Base-by-base conservation (phyloP, 192 early-diverging fungal species). In the Linnemannia exigua region DNA sequence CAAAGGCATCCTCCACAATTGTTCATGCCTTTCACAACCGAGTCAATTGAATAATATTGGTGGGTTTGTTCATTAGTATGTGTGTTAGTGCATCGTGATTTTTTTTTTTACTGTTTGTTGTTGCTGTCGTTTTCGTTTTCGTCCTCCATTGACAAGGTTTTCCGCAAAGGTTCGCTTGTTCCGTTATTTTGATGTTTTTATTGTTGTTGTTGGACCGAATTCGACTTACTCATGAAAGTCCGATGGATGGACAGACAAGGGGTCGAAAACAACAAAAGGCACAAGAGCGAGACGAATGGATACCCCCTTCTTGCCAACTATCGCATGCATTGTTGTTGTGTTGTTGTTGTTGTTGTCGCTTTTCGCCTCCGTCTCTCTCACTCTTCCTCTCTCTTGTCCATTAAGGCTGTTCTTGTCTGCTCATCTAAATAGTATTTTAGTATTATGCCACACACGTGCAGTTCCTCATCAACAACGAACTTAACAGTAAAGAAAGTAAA, bases 381-480 rank as follows among this genome's bases (percentile, higher is more conserved):
- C 28, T 63, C 9, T 9, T 6, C 41, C 9, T 44, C 41, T 44
- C 3, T 9, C 41, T 63, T n/a, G 58, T 25, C 12, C 28, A 25
- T 31, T 31, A 63, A 25, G 58, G 28, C 31, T 63, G 25, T 63
- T 31, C 22, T 54, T n/a, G 19, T 25, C 52, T 19, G 14, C 50
- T 47, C 46, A 19, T 19, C 17, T 19, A 15, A 44, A 9, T n/a
- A n/a, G n/a, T n/a, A n/a, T n/a, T n/a, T n/a, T n/a, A n/a, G n/a
- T n/a, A n/a, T 25, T 54, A 25, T 54, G 52, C 52, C 52, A 25
- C 58, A 63, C 58, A 63, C 58, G 58, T 63, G 58, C 58, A 33
- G 58, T 16, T 15, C 17, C 50, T 0, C 9, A 44, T 44, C 41
- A 44, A 44, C 41, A 44, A 44, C n/a, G n/a, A n/a, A n/a, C n/a